Evolutionary conservation across 352 stramenopile genomes (phyloP).

Genomic region (Thalassiosira pacifica): DNA sequence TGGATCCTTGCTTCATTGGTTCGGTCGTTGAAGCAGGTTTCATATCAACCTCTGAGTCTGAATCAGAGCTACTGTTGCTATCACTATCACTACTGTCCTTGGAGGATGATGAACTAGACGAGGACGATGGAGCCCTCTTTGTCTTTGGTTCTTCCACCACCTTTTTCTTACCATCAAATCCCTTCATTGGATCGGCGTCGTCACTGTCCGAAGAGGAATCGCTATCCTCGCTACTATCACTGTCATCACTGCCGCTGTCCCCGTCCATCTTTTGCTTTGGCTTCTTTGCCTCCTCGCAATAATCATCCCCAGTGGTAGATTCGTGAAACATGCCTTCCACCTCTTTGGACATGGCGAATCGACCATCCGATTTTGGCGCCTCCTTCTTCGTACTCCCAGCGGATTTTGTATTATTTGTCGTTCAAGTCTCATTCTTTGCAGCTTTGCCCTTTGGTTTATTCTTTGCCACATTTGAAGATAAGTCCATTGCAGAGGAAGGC

Average conservation of each 20-base stretch:
- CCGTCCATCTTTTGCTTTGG: not conserved
- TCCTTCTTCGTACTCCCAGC: not conserved
- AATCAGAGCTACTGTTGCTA: conserved; percentile 22
- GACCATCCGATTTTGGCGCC: conserved; percentile 15
- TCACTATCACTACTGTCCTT: conserved; percentile 16
- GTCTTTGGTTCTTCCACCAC: not conserved
- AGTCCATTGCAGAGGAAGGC: conserved; percentile 9
- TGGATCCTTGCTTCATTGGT: not conserved
- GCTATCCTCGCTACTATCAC: conserved; percentile 23
- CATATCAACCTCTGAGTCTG: conserved; percentile 8
- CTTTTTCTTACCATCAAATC: conserved; percentile 14
- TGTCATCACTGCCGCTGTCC: too few relatives aligned
- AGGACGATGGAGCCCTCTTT: not conserved
- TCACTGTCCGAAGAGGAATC: conserved; percentile 28
- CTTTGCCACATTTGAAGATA: too few relatives aligned
- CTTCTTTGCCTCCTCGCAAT: conserved; percentile 36
- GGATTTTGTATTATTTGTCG: too few relatives aligned
- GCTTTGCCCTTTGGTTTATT: conserved; percentile 2
- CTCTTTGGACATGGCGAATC: conserved; percentile 62
- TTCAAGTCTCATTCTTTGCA: conserved; percentile 18
- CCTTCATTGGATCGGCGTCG: conserved; percentile 50
- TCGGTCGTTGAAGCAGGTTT: not conserved
- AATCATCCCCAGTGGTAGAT: conserved; percentile 60
- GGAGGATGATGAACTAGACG: conserved; percentile 7
- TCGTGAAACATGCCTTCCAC: conserved; percentile 54